phyloP scores from a whole-genome alignment of 495 filamentous ascomycete genomes.

The Thozetella sp. region DNA sequence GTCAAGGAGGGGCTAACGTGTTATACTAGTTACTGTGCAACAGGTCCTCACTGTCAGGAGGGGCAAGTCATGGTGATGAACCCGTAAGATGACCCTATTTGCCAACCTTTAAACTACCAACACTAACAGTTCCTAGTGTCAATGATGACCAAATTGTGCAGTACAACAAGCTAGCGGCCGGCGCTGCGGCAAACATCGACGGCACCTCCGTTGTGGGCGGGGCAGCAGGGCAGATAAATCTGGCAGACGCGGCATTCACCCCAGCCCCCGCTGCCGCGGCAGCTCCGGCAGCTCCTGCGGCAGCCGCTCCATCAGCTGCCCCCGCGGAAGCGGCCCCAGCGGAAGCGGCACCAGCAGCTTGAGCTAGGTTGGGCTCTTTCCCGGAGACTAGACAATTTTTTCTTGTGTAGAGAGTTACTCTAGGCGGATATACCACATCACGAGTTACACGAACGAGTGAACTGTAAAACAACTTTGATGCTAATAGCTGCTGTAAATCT shows the following conservation, averaged over 20 bases:
- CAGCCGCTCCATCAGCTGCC: not conserved
- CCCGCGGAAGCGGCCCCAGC: no score
- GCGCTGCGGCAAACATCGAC: slow-evolving; percentile 10
- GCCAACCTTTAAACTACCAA: not conserved
- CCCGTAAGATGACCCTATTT: slow-evolving; percentile 24
- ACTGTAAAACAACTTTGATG: no score
- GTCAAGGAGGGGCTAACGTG: not conserved
- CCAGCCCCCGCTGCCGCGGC: slow-evolving; percentile 11
- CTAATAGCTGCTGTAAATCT: no score
- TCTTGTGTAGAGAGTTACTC: no score
- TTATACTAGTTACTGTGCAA: slow-evolving; percentile 31
- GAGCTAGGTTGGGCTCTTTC: no score
- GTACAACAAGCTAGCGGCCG: slow-evolving; percentile 14
- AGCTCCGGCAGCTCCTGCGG: slow-evolving; percentile 1
- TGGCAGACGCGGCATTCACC: slow-evolving; percentile 18
- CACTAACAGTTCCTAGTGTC: slow-evolving; percentile 9
- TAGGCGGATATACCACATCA: no score
- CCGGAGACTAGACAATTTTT: no score
- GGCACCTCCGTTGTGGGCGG: slow-evolving; percentile 15
- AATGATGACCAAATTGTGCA: slow-evolving; percentile 22
- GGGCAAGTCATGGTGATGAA: slow-evolving; percentile 58
- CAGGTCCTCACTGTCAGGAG: slow-evolving; percentile 43
- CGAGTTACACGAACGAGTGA: no score
- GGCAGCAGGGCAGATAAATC: slow-evolving; percentile 19
- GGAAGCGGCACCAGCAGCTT: no score